Evolutionary conservation across 805 yeast species (phyloP), one percentile per base, ranked within the genome.

Genomic region (Candida corydali): DNA sequence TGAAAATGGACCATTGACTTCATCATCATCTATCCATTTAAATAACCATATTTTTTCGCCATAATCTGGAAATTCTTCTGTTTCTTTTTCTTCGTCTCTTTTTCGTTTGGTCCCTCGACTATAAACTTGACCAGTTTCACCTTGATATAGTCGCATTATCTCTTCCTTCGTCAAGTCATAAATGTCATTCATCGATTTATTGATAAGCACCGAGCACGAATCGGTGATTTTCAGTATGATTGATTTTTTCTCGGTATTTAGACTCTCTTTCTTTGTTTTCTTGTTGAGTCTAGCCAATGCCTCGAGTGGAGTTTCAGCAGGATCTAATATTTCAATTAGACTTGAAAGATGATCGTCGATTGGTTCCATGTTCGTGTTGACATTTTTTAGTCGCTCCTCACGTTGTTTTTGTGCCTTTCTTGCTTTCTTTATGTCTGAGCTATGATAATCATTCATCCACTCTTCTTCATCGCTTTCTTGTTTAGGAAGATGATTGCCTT

Each of bases 301-400:
- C 47, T 81, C 86, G 52, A 75, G 43, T 2, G 81, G 70, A 0
- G 78, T 69, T 48, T 82, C 88, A 3, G 74, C 78, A 0, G 82
- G 78, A 32, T 78, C 73, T 26, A 82, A 50, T 1, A 49, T n/a
- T 1, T 40, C 53, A 3, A 80, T 69, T n/a, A 80, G 46, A 1
- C 29, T 33, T 25, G 15, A 30, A 8, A 66, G 39, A 16, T 55
- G 32, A 8, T 19, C 42, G 16, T 42, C 51, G 4, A 40, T 46
- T 3, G 42, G 30, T 15, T 20, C 18, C 8, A n/a, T 14, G 3
- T 46, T 43, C 5, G 32, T 39, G 31, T 67, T 32, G 11, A 29
- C 31, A 23, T 45, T 33, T 36, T 44, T 18, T 30, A 42, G 44
- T 19, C 42, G 45, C 8, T 52, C 51, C 14, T 46, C 46, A 36